A percentile compares a stretch with the other conserved stretches of the same genome.
These are phyloP conservation scores for Phaeosphaeriaceae sp. DNA, from an alignment of 2,329 filamentous ascomycete genomes.

Conservation along the genomic window DNA sequence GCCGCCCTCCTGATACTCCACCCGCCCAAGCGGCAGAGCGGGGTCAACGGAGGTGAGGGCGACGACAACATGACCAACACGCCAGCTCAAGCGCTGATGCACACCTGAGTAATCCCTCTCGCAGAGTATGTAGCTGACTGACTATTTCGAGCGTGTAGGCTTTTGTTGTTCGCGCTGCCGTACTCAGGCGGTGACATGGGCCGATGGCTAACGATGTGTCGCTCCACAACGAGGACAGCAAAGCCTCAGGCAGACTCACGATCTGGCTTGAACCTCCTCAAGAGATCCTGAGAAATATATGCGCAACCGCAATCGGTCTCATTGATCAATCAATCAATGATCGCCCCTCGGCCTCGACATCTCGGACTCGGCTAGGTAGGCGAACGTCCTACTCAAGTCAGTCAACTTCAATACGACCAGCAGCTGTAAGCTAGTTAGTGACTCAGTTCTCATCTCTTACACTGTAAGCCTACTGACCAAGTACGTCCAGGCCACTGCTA, in stretches of 20 bases:
- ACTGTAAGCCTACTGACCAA: not conserved
- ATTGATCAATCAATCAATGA: not conserved
- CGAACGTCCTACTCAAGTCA: not conserved
- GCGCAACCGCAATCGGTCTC: not conserved
- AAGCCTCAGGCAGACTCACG: not conserved
- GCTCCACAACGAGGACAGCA: not conserved
- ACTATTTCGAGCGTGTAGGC: not conserved
- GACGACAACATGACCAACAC: not conserved
- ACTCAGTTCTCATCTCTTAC: not conserved
- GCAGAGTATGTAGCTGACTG: not conserved
- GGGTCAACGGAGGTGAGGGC: not conserved
- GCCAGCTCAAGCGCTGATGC: not conserved
- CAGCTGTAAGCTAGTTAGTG: not conserved
- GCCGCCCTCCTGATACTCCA: not conserved
- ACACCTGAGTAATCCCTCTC: not conserved
- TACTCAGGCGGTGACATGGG: not conserved
- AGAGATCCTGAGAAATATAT: not conserved
- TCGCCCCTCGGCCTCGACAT: not conserved
- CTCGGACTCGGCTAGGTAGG: not conserved
- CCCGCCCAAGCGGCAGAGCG: not conserved
- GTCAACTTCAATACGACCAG: not conserved
- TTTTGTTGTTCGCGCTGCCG: not conserved
- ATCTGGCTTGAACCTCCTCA: not conserved
- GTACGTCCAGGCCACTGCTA: too few relatives aligned
- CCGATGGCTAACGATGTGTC: not conserved